Conservation (phyloP, 2,329 filamentous ascomycete species). For the Clarireedia homoeocarpa region DNA sequence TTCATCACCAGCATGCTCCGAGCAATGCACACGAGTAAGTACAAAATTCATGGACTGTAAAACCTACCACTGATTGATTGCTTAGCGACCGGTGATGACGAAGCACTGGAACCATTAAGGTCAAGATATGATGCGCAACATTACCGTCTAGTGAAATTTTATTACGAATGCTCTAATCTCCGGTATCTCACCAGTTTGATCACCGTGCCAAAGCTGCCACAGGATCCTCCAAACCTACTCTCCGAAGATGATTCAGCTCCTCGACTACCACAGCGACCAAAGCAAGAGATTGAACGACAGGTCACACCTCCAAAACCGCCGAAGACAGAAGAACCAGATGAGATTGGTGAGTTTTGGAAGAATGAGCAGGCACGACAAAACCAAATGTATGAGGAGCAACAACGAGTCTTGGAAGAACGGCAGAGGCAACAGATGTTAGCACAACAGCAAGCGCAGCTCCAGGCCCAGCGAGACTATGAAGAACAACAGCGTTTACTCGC, state of each 20-base stretch:
- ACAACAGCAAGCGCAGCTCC: constrained; percentile 74
- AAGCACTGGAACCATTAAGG: constrained; percentile 81
- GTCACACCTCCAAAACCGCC: constrained; percentile 62
- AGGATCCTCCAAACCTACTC: constrained; percentile 85
- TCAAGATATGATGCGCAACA: constrained; percentile 91
- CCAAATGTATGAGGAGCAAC: constrained; percentile 90
- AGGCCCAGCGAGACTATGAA: constrained; percentile 91
- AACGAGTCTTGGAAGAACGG: constrained; percentile 78
- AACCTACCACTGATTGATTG: constrained; percentile 9
- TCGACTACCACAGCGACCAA: constrained; percentile 73
- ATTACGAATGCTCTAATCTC: constrained; percentile 97
- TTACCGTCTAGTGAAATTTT: constrained; percentile 93
- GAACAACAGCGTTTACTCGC: constrained; percentile 82
- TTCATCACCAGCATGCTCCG: constrained; percentile 99
- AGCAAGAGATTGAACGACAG: constrained; percentile 59
- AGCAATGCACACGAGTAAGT: constrained; percentile 89
- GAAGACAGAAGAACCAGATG: constrained; percentile 74
- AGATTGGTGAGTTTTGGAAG: constrained; percentile 98
- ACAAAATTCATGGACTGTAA: neutral
- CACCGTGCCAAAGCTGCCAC: constrained; percentile 88
- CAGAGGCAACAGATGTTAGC: constrained; percentile 73
- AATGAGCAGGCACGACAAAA: constrained; percentile 85
- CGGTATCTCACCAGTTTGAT: constrained; percentile 95
- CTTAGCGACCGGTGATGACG: constrained; percentile 80
- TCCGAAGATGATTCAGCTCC: constrained; percentile 79